Evolutionary conservation across 2,329 filamentous ascomycete genomes (phyloP).

Genomic region (Epichloe hybrida): DNA sequence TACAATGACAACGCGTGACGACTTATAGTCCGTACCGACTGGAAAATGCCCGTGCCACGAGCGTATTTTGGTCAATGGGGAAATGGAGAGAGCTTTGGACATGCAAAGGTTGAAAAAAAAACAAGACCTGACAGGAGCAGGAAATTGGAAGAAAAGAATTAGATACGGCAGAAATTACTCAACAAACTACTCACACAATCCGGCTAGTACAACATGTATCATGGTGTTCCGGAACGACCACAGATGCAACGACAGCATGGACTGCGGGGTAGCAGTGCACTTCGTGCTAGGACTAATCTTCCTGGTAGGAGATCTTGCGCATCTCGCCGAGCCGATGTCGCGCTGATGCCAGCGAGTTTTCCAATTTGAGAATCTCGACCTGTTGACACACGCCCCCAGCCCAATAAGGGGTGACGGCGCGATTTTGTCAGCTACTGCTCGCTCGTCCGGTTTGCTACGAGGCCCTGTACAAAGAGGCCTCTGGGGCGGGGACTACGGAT

Average conservation of each 20-base stretch:
- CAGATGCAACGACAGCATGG: not conserved
- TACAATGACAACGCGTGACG: not conserved
- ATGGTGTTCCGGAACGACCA: not conserved
- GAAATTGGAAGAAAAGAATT: not conserved
- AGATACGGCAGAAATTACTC: not conserved
- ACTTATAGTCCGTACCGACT: not conserved
- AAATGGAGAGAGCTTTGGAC: not conserved
- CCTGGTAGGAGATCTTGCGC: constrained; percentile 91
- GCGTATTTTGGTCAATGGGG: not conserved
- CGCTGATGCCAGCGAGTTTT: constrained; percentile 71
- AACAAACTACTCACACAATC: not conserved
- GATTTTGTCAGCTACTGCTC: constrained; percentile 5
- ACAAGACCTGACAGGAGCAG: not conserved
- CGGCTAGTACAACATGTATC: not conserved
- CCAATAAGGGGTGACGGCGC: not conserved
- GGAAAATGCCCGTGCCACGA: too few relatives aligned
- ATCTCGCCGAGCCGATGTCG: constrained; percentile 84
- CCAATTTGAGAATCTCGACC: constrained; percentile 94
- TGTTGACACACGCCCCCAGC: constrained; percentile 22
- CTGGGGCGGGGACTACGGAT: not conserved
- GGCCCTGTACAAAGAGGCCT: not conserved
- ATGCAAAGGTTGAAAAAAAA: not conserved
- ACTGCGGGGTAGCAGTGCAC: not conserved
- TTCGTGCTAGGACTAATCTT: constrained; percentile 40
- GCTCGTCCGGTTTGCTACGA: not conserved